Percentiles rank a stretch among this genome's conserved stretches.
Evolutionary conservation across 371 early-diverging fungal species (phyloP).

Genomic region (Blakeslea trispora): DNA sequence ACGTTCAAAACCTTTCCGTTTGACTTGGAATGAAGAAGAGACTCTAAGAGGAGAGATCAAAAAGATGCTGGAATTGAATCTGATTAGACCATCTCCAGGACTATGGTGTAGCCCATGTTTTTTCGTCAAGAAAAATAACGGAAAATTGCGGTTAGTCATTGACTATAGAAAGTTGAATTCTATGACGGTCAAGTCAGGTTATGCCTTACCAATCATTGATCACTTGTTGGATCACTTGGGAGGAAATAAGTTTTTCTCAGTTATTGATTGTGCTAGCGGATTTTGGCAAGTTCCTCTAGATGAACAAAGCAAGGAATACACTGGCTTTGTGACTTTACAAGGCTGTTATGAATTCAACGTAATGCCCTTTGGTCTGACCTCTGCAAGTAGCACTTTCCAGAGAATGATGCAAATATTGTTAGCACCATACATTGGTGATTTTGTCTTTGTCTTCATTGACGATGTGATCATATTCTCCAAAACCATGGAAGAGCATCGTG

Average conservation of each 20-base stretch:
- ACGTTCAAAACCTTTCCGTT: slow-evolving; percentile 14
- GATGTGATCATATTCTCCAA: slow-evolving; percentile 48
- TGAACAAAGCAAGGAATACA: slow-evolving; percentile 16
- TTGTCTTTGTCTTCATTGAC: slow-evolving; percentile 45
- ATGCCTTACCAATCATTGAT: slow-evolving; percentile 40
- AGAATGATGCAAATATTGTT: slow-evolving; percentile 30
- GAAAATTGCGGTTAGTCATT: slow-evolving; percentile 34
- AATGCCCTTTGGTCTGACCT: slow-evolving; percentile 33
- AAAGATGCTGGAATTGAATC: slow-evolving; percentile 8
- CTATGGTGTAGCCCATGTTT: slow-evolving; percentile 40
- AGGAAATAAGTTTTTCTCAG: slow-evolving; percentile 26
- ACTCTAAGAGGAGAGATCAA: slow-evolving; percentile 2
- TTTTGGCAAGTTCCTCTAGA: slow-evolving; percentile 44
- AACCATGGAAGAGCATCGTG: slow-evolving; percentile 33
- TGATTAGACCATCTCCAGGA: slow-evolving; percentile 20
- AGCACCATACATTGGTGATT: slow-evolving; percentile 21
- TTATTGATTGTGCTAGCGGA: slow-evolving; percentile 40
- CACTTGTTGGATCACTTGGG: slow-evolving; percentile 27
- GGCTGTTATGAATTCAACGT: slow-evolving; percentile 39
- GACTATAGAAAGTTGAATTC: slow-evolving; percentile 39
- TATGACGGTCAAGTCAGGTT: slow-evolving; percentile 6
- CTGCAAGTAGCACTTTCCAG: slow-evolving; percentile 51
- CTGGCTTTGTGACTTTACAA: slow-evolving; percentile 37
- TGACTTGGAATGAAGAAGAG: slow-evolving; percentile 17
- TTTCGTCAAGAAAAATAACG: slow-evolving; percentile 53